These are phyloP conservation scores for Trametopsis cervina DNA, from an alignment of 768 basidiomycete species.

Conservation along the genomic window DNA sequence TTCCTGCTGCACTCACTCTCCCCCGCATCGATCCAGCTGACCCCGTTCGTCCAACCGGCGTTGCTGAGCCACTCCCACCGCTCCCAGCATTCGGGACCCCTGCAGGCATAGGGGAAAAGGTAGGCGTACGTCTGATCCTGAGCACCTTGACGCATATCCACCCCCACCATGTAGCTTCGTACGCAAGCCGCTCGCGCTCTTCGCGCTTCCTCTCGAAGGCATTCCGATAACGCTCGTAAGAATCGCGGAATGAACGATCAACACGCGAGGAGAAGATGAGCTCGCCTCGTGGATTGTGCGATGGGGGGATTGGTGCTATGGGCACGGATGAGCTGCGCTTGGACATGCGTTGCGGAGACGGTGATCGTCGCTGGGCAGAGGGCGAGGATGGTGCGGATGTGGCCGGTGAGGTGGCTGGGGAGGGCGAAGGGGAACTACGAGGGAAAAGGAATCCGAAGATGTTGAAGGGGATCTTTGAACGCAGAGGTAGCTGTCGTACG, in stretches of 20 bases:
- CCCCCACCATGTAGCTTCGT: slow-evolving; percentile 26
- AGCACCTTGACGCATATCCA: slow-evolving; percentile 23
- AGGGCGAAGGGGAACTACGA: slow-evolving; percentile 18
- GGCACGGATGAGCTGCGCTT: slow-evolving; percentile 38
- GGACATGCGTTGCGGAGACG: slow-evolving; percentile 21
- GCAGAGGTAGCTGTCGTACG: slow-evolving; percentile 73
- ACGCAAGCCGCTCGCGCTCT: slow-evolving; percentile 43
- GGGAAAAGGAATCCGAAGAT: slow-evolving; percentile 52
- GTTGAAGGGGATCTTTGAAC: slow-evolving; percentile 49
- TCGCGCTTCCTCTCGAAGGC: slow-evolving; percentile 78
- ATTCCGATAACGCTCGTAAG: slow-evolving; percentile 86
- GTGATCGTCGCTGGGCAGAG: slow-evolving; percentile 26
- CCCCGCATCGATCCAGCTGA: slow-evolving; percentile 9
- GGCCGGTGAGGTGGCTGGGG: slow-evolving; percentile 33
- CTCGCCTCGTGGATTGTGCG: slow-evolving; percentile 88
- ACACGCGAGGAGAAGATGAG: slow-evolving; percentile 93
- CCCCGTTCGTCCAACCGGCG: slow-evolving; percentile 5
- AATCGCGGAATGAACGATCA: slow-evolving; percentile 73
- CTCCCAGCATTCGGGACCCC: background rate
- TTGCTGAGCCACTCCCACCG: slow-evolving; percentile 11
- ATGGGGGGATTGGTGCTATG: slow-evolving; percentile 81
- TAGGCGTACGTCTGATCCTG: slow-evolving; percentile 13
- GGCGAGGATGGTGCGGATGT: slow-evolving; percentile 18
- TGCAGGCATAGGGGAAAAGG: slow-evolving; percentile 1
- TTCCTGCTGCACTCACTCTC: slow-evolving; percentile 13